phyloP scores from a whole-genome alignment of 192 early-diverging fungal species.

The Funneliformis mosseae region DNA sequence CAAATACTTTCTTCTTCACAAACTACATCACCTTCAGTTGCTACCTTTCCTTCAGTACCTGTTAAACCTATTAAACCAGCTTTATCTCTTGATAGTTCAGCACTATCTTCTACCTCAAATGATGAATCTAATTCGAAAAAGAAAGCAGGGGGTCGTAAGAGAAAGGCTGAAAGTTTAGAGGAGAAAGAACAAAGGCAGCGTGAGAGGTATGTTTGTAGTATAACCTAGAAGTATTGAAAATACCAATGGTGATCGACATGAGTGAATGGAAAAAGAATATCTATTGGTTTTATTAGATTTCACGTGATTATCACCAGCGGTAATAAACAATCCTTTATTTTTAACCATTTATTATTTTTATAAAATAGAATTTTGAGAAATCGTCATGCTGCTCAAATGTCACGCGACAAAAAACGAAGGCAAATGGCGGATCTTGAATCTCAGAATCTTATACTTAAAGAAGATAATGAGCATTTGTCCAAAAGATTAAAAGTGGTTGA shows the following conservation, averaged over 20 bases:
- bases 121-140: slow-evolving; percentile 1
- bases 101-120: neutral
- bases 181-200: slow-evolving; percentile 16
- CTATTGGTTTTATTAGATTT: no score
- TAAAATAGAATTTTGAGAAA: slow-evolving; percentile 59
- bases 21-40: neutral
- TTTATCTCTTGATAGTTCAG: neutral
- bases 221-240: no score
- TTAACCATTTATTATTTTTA: neutral
- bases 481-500: slow-evolving; percentile 57
- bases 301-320: no score
- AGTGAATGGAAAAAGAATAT: no score
- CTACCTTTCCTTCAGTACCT: neutral
- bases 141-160: slow-evolving; percentile 24
- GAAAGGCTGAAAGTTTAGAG: slow-evolving; percentile 34
- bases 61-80: neutral
- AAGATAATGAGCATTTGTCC: slow-evolving; percentile 52
- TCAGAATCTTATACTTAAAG: slow-evolving; percentile 49
- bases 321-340: neutral
- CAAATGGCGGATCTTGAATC: slow-evolving; percentile 62
- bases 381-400: slow-evolving; percentile 74
- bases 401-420: slow-evolving; percentile 73
- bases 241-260: no score
- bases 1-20: neutral
- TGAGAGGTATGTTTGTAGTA: slow-evolving; percentile 15